phyloP scores from a whole-genome alignment of 192 early-diverging fungal species.

The Mortierella claussenii region DNA sequence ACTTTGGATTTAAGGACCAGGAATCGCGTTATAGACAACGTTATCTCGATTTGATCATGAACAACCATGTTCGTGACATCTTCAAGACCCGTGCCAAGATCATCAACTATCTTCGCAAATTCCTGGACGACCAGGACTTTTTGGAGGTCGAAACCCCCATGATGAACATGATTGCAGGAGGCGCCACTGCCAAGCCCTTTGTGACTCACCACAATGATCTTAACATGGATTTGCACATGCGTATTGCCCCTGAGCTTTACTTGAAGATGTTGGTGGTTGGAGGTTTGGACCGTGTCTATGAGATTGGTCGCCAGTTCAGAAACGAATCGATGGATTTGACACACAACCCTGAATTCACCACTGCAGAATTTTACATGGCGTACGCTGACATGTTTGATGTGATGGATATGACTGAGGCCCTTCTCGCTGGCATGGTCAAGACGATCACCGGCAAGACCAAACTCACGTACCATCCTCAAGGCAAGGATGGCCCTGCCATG shows the following conservation, averaged over 20 bases:
- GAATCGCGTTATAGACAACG: slow-evolving; percentile 97
- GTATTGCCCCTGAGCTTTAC: slow-evolving; percentile 97
- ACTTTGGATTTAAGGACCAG: slow-evolving; percentile 98
- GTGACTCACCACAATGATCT: slow-evolving; percentile 99
- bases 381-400: slow-evolving; percentile 98
- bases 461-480: slow-evolving; percentile 95
- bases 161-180: slow-evolving; percentile 99
- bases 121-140: slow-evolving; percentile 95
- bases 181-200: slow-evolving; percentile 99
- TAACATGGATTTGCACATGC: slow-evolving; percentile 98
- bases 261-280: slow-evolving; percentile 99
- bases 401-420: slow-evolving; percentile 92
- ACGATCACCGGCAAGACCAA: slow-evolving; percentile 89
- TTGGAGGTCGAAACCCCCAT: slow-evolving; percentile 99
- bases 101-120: slow-evolving; percentile 94
- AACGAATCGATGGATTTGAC: slow-evolving; percentile 99
- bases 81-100: slow-evolving; percentile 93
- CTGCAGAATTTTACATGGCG: slow-evolving; percentile 99
- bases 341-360: slow-evolving; percentile 99
- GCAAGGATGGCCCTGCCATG: slow-evolving; percentile 77
- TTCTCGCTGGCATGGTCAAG: slow-evolving; percentile 94
- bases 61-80: slow-evolving; percentile 93
- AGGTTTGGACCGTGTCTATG: slow-evolving; percentile 98
- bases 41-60: slow-evolving; percentile 99
- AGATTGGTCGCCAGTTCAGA: slow-evolving; percentile 99